These are phyloP conservation scores for Monosporascus sp. DNA, from an alignment of 2,329 filamentous ascomycete genomes.

Conservation along the genomic window DNA sequence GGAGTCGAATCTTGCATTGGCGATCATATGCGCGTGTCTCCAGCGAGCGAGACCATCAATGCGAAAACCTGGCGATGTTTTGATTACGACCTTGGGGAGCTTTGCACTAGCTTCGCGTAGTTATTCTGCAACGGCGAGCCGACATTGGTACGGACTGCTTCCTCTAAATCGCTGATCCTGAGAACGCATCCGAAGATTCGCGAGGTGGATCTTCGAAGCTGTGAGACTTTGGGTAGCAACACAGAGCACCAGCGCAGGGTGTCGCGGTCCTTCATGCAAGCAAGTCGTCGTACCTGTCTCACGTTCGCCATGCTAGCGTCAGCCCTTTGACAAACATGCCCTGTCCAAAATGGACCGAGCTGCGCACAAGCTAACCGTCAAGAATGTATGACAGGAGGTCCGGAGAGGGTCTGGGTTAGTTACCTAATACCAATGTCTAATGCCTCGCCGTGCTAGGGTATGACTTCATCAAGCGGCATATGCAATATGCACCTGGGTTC, in stretches of 20 bases:
- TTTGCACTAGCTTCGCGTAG: background rate
- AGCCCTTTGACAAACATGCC: constrained; percentile 12
- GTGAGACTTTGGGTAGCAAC: constrained; percentile 29
- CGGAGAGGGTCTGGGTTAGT: background rate
- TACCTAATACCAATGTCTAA: background rate
- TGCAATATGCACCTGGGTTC: background rate
- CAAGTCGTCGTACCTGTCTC: constrained; percentile 12
- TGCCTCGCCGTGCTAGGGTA: background rate
- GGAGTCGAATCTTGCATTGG: constrained; percentile 10
- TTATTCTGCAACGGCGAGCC: constrained; percentile 1
- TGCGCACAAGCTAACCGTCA: background rate
- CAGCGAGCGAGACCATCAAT: background rate
- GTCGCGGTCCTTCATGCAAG: constrained; percentile 7
- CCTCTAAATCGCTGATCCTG: background rate
- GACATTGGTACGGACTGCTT: constrained; percentile 1
- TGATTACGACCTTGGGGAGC: background rate
- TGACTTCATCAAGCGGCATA: background rate
- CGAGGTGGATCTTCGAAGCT: constrained; percentile 6
- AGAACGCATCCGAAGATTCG: constrained; percentile 14
- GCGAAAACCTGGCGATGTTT: no score
- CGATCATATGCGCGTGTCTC: constrained; percentile 7
- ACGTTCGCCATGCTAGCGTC: constrained; percentile 12
- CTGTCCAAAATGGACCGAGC: constrained; percentile 2
- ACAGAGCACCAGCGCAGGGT: constrained; percentile 12
- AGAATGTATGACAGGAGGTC: background rate